These are phyloP conservation scores for Durusdinium trenchii DNA, from an alignment of 73 alveolate species.

Conservation along the genomic window DNA sequence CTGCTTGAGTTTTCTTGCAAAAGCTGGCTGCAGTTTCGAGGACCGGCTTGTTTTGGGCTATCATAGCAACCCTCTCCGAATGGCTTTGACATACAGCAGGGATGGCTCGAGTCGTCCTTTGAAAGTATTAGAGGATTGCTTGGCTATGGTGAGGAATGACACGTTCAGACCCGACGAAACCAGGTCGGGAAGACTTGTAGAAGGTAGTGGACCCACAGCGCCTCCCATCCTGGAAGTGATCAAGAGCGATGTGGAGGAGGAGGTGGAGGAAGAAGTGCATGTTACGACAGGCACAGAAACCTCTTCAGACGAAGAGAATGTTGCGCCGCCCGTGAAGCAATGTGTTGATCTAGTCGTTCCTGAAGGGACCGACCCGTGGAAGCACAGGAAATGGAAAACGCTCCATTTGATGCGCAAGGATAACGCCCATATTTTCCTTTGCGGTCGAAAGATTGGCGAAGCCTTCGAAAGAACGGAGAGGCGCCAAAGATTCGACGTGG, in stretches of 20 bases:
- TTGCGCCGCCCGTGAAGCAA: background rate
- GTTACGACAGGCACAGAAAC: background rate
- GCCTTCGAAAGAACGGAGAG: no score
- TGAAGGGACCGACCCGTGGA: background rate
- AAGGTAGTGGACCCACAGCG: background rate
- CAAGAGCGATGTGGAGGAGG: background rate
- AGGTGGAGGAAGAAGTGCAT: background rate
- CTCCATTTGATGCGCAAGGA: background rate
- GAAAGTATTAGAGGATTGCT: background rate
- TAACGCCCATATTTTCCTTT: background rate
- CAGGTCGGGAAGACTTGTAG: conserved; percentile 5
- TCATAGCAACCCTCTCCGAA: background rate
- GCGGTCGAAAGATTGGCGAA: background rate
- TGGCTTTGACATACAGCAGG: conserved; percentile 34
- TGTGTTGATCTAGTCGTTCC: background rate
- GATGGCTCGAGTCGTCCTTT: background rate
- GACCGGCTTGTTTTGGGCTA: background rate
- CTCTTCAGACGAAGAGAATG: background rate
- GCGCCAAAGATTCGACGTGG: background rate
- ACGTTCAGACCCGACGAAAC: background rate
- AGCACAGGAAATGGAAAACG: background rate
- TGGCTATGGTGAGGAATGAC: background rate
- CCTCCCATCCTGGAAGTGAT: background rate
- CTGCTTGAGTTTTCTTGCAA: background rate
- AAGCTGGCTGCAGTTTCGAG: background rate